Percentiles rank a stretch among this genome's conserved stretches.
Conservation (phyloP, 345 rosid genomes). For the Rhizophora mangle region DNA sequence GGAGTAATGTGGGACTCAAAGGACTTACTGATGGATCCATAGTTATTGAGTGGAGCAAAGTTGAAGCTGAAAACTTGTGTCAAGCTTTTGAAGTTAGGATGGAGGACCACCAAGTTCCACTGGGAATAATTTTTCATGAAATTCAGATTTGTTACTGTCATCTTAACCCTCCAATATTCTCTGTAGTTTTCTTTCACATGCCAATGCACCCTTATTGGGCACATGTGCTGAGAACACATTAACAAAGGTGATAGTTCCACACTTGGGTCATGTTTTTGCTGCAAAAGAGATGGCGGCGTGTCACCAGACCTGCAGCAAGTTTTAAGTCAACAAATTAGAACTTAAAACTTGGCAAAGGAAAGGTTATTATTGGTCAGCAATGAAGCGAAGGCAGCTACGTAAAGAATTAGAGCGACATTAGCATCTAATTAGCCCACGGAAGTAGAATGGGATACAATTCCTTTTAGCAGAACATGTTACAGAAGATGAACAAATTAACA, state of each 20-base stretch:
- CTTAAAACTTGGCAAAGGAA: too few relatives aligned
- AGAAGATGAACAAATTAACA: too few relatives aligned
- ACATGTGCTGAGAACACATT: slow-evolving; percentile 64
- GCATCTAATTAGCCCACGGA: too few relatives aligned
- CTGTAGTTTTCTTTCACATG: slow-evolving; percentile 80
- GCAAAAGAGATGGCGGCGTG: slow-evolving; percentile 36
- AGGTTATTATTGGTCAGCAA: too few relatives aligned
- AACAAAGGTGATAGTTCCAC: slow-evolving; percentile 43
- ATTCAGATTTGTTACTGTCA: slow-evolving; percentile 60
- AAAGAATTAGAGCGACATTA: too few relatives aligned
- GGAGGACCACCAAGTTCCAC: slow-evolving; percentile 80
- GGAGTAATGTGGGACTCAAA: background rate
- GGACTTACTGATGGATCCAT: slow-evolving; percentile 51
- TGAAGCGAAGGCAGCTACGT: too few relatives aligned
- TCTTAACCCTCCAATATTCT: slow-evolving; percentile 74
- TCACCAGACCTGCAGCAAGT: slow-evolving; percentile 36
- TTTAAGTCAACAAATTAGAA: too few relatives aligned
- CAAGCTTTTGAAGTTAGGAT: slow-evolving; percentile 62
- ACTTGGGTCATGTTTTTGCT: slow-evolving; percentile 39
- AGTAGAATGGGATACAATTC: too few relatives aligned
- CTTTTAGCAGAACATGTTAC: too few relatives aligned
- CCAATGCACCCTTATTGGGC: slow-evolving; percentile 82
- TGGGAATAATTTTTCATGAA: slow-evolving; percentile 57
- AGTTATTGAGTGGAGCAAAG: slow-evolving; percentile 52
- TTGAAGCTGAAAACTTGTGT: slow-evolving; percentile 73